Conservation (phyloP, 805 yeast genomes). For the Sugiyamaella qingdaonensis region DNA sequence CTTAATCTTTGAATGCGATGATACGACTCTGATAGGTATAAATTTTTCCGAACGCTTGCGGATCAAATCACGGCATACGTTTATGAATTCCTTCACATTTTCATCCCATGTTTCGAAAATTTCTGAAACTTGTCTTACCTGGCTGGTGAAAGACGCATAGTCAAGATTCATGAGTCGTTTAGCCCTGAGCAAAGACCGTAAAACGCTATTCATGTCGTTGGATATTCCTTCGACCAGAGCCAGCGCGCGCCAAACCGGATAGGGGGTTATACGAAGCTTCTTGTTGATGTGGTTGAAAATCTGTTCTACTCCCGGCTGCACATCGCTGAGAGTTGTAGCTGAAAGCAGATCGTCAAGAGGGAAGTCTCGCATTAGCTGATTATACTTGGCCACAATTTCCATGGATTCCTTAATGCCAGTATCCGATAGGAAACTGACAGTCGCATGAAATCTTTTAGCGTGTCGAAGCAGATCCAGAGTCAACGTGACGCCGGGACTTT, state of each 20-base stretch:
- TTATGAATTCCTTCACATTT: constrained; percentile 57
- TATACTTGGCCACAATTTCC: constrained; percentile 49
- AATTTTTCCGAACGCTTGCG: constrained; percentile 71
- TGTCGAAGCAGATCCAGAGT: constrained; percentile 58
- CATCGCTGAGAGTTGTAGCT: constrained; percentile 41
- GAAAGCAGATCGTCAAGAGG: constrained; percentile 59
- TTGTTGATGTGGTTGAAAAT: constrained; percentile 59
- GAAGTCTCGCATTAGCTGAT: constrained; percentile 61
- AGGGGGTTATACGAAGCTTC: constrained; percentile 52
- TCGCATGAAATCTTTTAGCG: constrained; percentile 77
- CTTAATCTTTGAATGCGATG: constrained; percentile 38
- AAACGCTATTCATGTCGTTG: constrained; percentile 46
- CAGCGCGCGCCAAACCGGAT: constrained; percentile 63
- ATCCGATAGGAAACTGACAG: constrained; percentile 67
- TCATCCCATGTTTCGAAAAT: constrained; percentile 54
- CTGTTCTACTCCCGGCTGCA: constrained; percentile 43
- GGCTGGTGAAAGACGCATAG: constrained; percentile 37
- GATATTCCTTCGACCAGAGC: constrained; percentile 63
- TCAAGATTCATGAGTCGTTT: constrained; percentile 44
- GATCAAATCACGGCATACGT: constrained; percentile 66
- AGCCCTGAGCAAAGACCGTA: constrained; percentile 38
- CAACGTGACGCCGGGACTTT: constrained; percentile 47
- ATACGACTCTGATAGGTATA: constrained; percentile 56
- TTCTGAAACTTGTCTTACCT: constrained; percentile 30
- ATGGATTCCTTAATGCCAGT: constrained; percentile 59